Evolutionary conservation across 1,284 basidiomycete species (phyloP).

Genomic region (Takashimella tepidaria): DNA sequence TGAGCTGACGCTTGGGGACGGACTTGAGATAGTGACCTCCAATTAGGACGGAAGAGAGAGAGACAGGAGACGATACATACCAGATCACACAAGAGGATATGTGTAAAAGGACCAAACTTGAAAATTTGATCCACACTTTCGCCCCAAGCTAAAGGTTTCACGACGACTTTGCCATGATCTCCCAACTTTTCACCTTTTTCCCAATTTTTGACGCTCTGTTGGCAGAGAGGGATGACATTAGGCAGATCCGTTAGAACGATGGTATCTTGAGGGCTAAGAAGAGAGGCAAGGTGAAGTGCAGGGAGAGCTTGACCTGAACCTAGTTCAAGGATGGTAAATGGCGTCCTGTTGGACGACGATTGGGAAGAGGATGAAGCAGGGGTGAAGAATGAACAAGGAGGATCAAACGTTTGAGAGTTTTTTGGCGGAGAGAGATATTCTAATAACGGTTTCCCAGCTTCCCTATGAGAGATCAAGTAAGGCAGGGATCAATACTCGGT

Average conservation of each 20-base stretch:
- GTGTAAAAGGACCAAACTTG: constrained; percentile 26
- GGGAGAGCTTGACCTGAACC: constrained; percentile 44
- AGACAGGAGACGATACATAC: too few species aligned
- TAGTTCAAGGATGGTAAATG: constrained; percentile 35
- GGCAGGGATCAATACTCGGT: too few species aligned
- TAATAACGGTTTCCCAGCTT: constrained; percentile 36
- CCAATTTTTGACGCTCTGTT: constrained; percentile 26
- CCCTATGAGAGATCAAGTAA: constrained; percentile 27
- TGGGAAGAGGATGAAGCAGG: too few species aligned
- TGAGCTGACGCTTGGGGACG: too few species aligned
- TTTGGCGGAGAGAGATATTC: constrained; percentile 38
- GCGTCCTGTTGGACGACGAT: background rate
- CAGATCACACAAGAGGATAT: constrained; percentile 44
- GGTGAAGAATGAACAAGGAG: constrained; percentile 35
- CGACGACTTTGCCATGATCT: constrained; percentile 14
- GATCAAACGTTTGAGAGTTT: constrained; percentile 17
- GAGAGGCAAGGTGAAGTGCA: constrained; percentile 33
- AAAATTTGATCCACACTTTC: constrained; percentile 13
- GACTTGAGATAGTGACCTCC: too few species aligned
- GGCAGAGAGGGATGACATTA: constrained; percentile 37
- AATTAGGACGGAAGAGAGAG: too few species aligned
- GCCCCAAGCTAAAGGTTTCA: constrained; percentile 38
- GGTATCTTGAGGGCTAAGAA: constrained; percentile 21
- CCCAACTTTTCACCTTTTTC: background rate
- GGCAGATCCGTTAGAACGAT: constrained; percentile 42